Conservation (phyloP, 2,329 filamentous ascomycete species). For the Aspergillus sp. region DNA sequence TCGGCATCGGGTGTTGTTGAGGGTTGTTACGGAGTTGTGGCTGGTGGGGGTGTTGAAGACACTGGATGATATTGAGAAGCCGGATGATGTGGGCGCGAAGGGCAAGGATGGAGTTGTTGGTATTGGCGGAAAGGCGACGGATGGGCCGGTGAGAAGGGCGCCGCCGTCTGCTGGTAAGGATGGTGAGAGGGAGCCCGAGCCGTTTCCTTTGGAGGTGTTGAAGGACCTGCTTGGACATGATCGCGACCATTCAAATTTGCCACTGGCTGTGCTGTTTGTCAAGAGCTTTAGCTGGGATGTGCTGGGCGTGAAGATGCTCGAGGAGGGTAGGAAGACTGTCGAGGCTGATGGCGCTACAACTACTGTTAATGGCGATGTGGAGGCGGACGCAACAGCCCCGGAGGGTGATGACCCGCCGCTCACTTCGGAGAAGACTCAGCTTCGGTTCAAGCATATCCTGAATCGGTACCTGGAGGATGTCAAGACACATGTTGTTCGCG, state of each 20-base stretch:
- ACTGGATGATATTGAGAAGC: slow-evolving; percentile 67
- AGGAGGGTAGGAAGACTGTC: slow-evolving; percentile 79
- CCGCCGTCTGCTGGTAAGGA: slow-evolving; percentile 57
- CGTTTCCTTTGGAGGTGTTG: slow-evolving; percentile 94
- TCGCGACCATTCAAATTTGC: slow-evolving; percentile 85
- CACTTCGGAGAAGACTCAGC: slow-evolving; percentile 72
- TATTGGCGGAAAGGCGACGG: slow-evolving; percentile 48
- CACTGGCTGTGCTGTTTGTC: slow-evolving; percentile 89
- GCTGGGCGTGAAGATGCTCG: slow-evolving; percentile 71
- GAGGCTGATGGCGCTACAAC: slow-evolving; percentile 75
- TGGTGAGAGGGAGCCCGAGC: slow-evolving; percentile 72
- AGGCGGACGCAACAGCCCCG: slow-evolving; percentile 44
- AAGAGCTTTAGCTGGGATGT: slow-evolving; percentile 97
- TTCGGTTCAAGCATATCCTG: slow-evolving; percentile 83
- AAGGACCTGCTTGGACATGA: slow-evolving; percentile 96
- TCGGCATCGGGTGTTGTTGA: slow-evolving; percentile 80
- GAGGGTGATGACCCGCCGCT: slow-evolving; percentile 69
- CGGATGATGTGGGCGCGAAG: slow-evolving; percentile 60
- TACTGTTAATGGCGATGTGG: slow-evolving; percentile 44
- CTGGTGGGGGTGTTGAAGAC: slow-evolving; percentile 85
- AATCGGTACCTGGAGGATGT: slow-evolving; percentile 91
- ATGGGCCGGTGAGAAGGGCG: slow-evolving; percentile 63
- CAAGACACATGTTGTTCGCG: slow-evolving; percentile 81
- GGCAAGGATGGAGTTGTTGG: slow-evolving; percentile 54
- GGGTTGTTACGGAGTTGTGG: slow-evolving; percentile 95